These are phyloP conservation scores for Penicillium samsonianum DNA, from an alignment of 495 filamentous ascomycete genomes.

Conservation along the genomic window DNA sequence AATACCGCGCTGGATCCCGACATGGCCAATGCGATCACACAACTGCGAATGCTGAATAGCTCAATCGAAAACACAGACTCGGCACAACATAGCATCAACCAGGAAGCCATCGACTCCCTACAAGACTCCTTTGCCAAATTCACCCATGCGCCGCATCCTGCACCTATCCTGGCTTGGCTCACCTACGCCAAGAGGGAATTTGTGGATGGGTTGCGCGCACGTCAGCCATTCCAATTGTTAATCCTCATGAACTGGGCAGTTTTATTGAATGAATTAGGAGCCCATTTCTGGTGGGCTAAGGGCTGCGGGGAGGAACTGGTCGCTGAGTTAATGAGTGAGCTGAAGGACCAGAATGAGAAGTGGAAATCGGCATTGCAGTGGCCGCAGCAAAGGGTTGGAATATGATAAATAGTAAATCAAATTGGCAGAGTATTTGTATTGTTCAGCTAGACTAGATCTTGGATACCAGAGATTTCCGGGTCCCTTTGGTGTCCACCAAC, in stretches of 20 bases:
- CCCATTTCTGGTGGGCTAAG: slow-evolving; percentile 7
- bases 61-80: not conserved
- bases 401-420: not conserved
- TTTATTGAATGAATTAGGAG: slow-evolving; percentile 3
- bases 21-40: not conserved
- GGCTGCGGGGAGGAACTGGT: slow-evolving; percentile 5
- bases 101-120: slow-evolving; percentile 6
- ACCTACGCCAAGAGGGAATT: slow-evolving; percentile 9
- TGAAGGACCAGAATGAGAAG: not conserved
- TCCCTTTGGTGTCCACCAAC: not conserved
- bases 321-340: slow-evolving; percentile 6
- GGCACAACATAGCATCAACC: not conserved
- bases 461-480: not conserved
- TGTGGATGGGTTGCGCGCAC: not conserved
- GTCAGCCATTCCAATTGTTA: slow-evolving; percentile 7
- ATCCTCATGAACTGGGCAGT: slow-evolving; percentile 14
- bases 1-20: not conserved
- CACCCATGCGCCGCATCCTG: not conserved
- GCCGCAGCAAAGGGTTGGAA: not conserved
- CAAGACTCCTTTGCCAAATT: slow-evolving; percentile 5
- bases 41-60: slow-evolving; percentile 5
- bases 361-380: not conserved
- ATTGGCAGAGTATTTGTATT: not conserved
- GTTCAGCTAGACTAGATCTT: not conserved
- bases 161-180: slow-evolving; percentile 10